phyloP scores from a whole-genome alignment of 1,284 basidiomycete species.

The Tylopilus orsonianus region DNA sequence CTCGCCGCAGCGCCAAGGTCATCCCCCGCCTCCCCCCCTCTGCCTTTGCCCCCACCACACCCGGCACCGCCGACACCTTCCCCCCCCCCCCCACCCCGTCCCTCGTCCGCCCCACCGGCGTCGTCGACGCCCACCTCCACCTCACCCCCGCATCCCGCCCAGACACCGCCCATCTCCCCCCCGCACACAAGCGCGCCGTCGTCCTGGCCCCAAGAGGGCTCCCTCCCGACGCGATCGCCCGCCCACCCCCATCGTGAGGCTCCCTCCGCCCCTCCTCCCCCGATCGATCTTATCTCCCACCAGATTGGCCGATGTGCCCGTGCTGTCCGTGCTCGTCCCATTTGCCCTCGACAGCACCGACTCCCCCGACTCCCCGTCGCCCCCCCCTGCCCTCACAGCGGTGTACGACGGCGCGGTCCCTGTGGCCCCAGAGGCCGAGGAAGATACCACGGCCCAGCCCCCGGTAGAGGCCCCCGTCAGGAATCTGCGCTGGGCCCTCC shows the following conservation, averaged over 20 bases:
- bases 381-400: constrained; percentile 53
- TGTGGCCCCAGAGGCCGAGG: constrained; percentile 31
- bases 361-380: constrained; percentile 41
- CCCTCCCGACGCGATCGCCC: constrained; percentile 13
- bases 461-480: constrained; percentile 23
- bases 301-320: constrained; percentile 41
- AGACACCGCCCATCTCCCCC: constrained; percentile 36
- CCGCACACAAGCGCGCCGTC: constrained; percentile 41
- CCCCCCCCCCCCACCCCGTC: constrained; percentile 68
- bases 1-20: constrained; percentile 60
- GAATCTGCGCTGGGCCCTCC: constrained; percentile 63
- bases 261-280: not conserved
- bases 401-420: constrained; percentile 51
- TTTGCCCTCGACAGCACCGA: constrained; percentile 51
- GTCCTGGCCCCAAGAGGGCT: constrained; percentile 27
- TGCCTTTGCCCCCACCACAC: constrained; percentile 68
- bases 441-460: constrained; percentile 10
- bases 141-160: constrained; percentile 41
- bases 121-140: constrained; percentile 60
- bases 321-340: constrained; percentile 56
- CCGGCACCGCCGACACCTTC: constrained; percentile 63
- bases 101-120: constrained; percentile 56
- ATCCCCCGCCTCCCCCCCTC: constrained; percentile 69
- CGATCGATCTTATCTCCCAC: constrained; percentile 14
- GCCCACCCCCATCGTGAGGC: constrained; percentile 22